These are phyloP conservation scores for Dujonia santamariae DNA, from an alignment of 1,139 yeast genomes.

Conservation along the genomic window DNA sequence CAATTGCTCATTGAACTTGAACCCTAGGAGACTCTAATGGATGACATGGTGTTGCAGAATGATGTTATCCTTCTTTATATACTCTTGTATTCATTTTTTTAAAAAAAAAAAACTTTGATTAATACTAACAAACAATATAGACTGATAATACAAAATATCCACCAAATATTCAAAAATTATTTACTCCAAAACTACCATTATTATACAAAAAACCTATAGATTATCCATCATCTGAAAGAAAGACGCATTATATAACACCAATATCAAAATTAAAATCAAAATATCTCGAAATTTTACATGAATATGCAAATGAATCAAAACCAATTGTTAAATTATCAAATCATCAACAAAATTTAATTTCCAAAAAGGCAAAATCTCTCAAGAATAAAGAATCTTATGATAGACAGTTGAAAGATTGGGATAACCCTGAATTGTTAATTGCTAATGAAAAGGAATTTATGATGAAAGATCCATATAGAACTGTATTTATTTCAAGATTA, in stretches of 20 bases:
- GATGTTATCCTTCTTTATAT: too few species aligned
- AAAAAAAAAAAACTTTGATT: too few species aligned
- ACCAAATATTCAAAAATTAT: conserved; percentile 58
- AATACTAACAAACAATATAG: conserved; percentile 1
- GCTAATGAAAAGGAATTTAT: conserved; percentile 54
- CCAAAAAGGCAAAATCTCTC: conserved; percentile 3
- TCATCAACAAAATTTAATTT: conserved; percentile 10
- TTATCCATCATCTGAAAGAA: conserved; percentile 47
- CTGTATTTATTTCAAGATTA: conserved; percentile 75
- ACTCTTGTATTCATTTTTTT: too few species aligned
- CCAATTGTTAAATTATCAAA: too few species aligned
- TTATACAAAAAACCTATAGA: conserved; percentile 54
- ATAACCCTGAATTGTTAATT: conserved; percentile 49
- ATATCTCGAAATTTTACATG: conserved; percentile 29
- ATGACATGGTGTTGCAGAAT: too few species aligned
- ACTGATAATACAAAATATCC: conserved; percentile 49
- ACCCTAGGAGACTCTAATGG: too few species aligned
- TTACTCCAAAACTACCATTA: conserved; percentile 70
- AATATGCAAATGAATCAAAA: conserved; percentile 27
- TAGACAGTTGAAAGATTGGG: conserved; percentile 41
- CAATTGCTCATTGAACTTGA: too few species aligned
- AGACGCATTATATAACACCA: conserved; percentile 52
- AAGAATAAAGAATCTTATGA: conserved; percentile 23
- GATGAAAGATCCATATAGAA: conserved; percentile 70
- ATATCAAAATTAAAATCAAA: conserved; percentile 37